A percentile compares a stretch with the other conserved stretches of the same genome.
These are phyloP conservation scores for Metschnikowia lochheadii DNA, from an alignment of 805 yeast species.

Conservation along the genomic window DNA sequence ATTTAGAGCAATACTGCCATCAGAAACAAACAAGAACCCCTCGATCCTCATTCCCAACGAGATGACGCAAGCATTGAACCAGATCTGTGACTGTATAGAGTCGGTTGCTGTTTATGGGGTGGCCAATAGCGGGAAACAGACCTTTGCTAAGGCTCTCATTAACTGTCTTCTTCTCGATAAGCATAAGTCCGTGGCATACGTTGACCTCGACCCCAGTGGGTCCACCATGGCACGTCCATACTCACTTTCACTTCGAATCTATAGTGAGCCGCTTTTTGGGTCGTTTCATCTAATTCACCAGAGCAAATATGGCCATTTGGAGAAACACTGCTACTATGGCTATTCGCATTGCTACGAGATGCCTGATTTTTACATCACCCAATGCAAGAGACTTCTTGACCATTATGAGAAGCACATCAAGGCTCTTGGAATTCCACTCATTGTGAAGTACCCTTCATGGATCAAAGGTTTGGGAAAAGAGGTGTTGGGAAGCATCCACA, in stretches of 20 bases:
- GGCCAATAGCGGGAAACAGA: conserved; percentile 81
- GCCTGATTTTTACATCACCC: conserved; percentile 51
- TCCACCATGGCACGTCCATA: conserved; percentile 75
- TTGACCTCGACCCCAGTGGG: conserved; percentile 90
- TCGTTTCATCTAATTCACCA: conserved; percentile 21
- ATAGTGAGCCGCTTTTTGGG: conserved; percentile 25
- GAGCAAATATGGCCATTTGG: conserved; percentile 8
- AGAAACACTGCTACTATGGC: conserved; percentile 48
- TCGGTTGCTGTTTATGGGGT: conserved; percentile 51
- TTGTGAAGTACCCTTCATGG: conserved; percentile 89
- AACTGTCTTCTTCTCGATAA: conserved; percentile 41
- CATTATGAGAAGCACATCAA: conserved; percentile 20
- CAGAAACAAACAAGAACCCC: background rate
- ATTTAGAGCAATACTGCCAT: conserved; percentile 8
- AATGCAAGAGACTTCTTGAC: conserved; percentile 39
- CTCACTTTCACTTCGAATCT: conserved; percentile 52
- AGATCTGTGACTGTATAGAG: conserved; percentile 14
- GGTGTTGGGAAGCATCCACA: conserved; percentile 48
- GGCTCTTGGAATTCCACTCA: conserved; percentile 34
- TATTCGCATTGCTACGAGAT: conserved; percentile 62
- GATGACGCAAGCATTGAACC: conserved; percentile 5
- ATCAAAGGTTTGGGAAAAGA: conserved; percentile 80
- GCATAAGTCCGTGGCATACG: conserved; percentile 37
- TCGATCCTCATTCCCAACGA: conserved; percentile 6
- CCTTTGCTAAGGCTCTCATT: conserved; percentile 52